Conservation (phyloP, 2,329 filamentous ascomycete genomes). For the Gnomoniopsis smithogilvyi region DNA sequence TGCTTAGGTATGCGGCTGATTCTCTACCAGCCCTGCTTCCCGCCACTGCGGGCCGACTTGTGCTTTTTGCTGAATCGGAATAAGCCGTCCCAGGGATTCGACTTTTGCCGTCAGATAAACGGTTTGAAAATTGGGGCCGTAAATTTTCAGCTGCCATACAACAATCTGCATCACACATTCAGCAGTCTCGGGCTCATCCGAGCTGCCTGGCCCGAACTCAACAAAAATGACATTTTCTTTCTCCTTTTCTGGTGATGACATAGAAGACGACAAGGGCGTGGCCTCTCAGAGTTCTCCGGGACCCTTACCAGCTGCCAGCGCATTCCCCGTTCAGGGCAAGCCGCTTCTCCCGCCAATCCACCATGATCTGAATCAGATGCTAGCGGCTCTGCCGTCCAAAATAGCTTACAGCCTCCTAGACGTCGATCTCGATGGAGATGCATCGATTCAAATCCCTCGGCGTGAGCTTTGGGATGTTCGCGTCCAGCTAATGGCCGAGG, state of each 20-base stretch:
- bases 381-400: conserved; percentile 66
- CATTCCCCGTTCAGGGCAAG: conserved; percentile 61
- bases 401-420: conserved; percentile 64
- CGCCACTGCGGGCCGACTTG: not conserved
- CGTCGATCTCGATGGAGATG: conserved; percentile 57
- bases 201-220: not conserved
- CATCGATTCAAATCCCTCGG: conserved; percentile 57
- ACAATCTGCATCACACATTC: not conserved
- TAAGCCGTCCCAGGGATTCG: not conserved
- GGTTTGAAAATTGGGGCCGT: too few relatives aligned
- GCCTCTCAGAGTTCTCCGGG: conserved; percentile 2
- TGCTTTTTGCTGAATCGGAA: too few relatives aligned
- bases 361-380: conserved; percentile 49
- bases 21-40: not conserved
- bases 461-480: conserved; percentile 80
- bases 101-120: not conserved
- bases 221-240: conserved; percentile 54
- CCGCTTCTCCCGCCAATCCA: conserved; percentile 52
- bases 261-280: conserved; percentile 44
- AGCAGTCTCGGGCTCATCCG: not conserved
- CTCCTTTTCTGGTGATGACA: conserved; percentile 61
- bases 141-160: not conserved
- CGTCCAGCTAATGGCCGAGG: conserved; percentile 76
- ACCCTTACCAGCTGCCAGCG: conserved; percentile 35
- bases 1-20: not conserved